phyloP scores from a whole-genome alignment of 2,329 filamentous ascomycete species.

The Leptographium galeiforme region DNA sequence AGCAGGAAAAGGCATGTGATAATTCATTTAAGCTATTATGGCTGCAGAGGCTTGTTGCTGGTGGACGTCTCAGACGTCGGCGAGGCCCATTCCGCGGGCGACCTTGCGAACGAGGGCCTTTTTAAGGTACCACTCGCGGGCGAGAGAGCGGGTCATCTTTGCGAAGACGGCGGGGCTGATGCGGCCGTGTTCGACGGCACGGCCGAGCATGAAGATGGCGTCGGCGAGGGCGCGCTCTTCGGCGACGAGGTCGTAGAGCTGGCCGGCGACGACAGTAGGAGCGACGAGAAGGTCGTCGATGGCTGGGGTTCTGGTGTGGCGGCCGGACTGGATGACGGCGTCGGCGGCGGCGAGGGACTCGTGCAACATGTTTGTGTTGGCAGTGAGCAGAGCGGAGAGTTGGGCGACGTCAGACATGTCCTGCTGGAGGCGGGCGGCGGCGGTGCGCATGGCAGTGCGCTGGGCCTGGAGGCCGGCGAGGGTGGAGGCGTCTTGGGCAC shows the following conservation, averaged over 20 bases:
- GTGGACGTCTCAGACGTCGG: neutral
- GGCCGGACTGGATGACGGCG: slow-evolving; percentile 58
- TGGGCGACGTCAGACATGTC: slow-evolving; percentile 61
- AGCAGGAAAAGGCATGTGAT: neutral
- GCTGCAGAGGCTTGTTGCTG: neutral
- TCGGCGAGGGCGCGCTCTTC: slow-evolving; percentile 82
- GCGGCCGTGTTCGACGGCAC: slow-evolving; percentile 60
- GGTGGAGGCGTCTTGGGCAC: slow-evolving; percentile 59
- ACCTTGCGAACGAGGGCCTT: slow-evolving; percentile 72
- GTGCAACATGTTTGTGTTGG: slow-evolving; percentile 67
- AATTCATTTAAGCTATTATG: neutral
- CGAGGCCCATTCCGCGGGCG: slow-evolving; percentile 58
- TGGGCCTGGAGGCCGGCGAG: slow-evolving; percentile 68
- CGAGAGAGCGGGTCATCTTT: slow-evolving; percentile 60
- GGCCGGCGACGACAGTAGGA: slow-evolving; percentile 82
- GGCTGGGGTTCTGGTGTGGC: slow-evolving; percentile 53
- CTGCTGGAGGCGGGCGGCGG: slow-evolving; percentile 54
- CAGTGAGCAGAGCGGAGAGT: slow-evolving; percentile 55
- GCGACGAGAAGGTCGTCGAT: slow-evolving; percentile 90
- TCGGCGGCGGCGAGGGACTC: slow-evolving; percentile 70
- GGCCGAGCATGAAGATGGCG: slow-evolving; percentile 68
- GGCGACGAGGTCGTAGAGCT: slow-evolving; percentile 77
- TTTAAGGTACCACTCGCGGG: slow-evolving; percentile 71
- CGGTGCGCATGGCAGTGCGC: slow-evolving; percentile 58
- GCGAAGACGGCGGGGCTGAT: slow-evolving; percentile 62